Evolutionary conservation across 257 asterid species (phyloP).

Genomic region (Solanum rostratum): DNA sequence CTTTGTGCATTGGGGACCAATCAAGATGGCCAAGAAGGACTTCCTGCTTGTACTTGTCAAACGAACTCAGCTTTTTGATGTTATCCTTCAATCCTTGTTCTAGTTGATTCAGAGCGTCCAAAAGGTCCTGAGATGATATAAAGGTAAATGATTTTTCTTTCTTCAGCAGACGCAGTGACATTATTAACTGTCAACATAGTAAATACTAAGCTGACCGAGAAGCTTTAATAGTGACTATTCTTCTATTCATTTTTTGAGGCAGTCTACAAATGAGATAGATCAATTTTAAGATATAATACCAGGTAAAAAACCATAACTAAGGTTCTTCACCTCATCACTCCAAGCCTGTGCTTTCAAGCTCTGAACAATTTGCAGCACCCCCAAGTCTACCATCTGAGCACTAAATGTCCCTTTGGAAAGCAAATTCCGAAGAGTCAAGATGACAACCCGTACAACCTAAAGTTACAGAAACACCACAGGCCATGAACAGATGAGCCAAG

Average conservation of each 20-base stretch:
- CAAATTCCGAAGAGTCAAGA: slow-evolving; percentile 76
- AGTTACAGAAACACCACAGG: slow-evolving; percentile 2
- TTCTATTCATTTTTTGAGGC: not conserved
- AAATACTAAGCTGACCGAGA: not conserved
- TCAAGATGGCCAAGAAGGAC: slow-evolving; percentile 88
- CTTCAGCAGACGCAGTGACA: not conserved
- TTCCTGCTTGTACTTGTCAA: slow-evolving; percentile 81
- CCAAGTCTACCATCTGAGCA: slow-evolving; percentile 76
- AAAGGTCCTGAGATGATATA: slow-evolving; percentile 44
- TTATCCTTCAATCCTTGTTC: slow-evolving; percentile 65
- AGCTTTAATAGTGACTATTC: not conserved
- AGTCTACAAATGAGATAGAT: not conserved
- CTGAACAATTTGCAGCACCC: slow-evolving; percentile 78
- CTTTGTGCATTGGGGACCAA: slow-evolving; percentile 96
- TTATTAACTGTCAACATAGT: not conserved
- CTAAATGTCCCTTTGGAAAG: slow-evolving; percentile 71
- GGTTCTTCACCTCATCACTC: slow-evolving; percentile 75
- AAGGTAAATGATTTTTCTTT: not conserved
- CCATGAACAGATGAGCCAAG: not conserved
- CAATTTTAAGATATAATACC: not conserved
- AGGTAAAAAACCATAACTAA: not conserved
- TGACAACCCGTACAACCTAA: slow-evolving; percentile 86
- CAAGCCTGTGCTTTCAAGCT: slow-evolving; percentile 92
- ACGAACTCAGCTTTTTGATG: slow-evolving; percentile 72
- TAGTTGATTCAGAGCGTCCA: slow-evolving; percentile 70